phyloP scores from a whole-genome alignment of 306 rosid species.

The Cercis canadensis region DNA sequence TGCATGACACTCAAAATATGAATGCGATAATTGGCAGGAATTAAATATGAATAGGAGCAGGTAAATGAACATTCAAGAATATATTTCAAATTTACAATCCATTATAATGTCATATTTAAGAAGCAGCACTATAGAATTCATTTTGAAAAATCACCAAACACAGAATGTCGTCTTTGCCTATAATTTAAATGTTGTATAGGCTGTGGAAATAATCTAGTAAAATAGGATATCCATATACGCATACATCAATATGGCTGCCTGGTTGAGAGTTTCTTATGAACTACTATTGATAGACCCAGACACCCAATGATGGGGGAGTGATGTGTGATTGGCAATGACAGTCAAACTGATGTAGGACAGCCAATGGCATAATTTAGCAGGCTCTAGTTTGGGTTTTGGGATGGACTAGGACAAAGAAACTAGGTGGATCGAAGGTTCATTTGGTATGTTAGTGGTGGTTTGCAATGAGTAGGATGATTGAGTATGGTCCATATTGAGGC shows the following conservation, averaged over 20 bases:
- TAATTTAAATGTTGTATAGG: not conserved
- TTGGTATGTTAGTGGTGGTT: not conserved
- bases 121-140: not conserved
- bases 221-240: slow-evolving; percentile 16
- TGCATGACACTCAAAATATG: slow-evolving; percentile 44
- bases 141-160: slow-evolving; percentile 23
- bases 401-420: not conserved
- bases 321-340: not conserved
- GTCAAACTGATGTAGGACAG: slow-evolving; percentile 3
- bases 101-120: not conserved
- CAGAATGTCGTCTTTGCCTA: slow-evolving; percentile 11
- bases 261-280: slow-evolving; percentile 7
- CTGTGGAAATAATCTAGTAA: not conserved
- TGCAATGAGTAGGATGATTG: not conserved
- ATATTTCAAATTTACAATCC: not conserved
- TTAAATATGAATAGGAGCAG: not conserved
- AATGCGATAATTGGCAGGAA: slow-evolving; percentile 27
- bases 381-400: not conserved
- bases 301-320: not conserved
- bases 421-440: not conserved
- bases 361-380: slow-evolving; percentile 13
- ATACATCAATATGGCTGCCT: slow-evolving; percentile 7
- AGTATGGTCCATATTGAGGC: not conserved
- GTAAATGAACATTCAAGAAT: not conserved
- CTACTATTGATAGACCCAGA: not conserved